phyloP scores from a whole-genome alignment of 345 rosid species.

The Syzygium aromaticum region DNA sequence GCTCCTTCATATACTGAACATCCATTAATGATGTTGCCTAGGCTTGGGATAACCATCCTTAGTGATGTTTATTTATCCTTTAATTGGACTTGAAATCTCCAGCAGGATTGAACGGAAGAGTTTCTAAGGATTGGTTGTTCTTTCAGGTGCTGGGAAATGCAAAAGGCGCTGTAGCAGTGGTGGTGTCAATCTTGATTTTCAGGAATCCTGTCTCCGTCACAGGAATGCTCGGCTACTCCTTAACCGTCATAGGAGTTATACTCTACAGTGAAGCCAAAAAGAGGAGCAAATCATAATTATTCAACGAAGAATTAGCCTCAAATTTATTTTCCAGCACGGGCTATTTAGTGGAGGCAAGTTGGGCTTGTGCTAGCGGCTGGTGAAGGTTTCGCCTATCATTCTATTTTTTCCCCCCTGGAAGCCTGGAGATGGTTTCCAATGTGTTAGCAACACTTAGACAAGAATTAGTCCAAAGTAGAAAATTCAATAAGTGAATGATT shows the following conservation, averaged over 20 bases:
- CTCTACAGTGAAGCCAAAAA: constrained; percentile 99
- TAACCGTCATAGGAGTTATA: constrained; percentile 89
- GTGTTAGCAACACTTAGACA: constrained; percentile 34
- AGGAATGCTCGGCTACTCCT: constrained; percentile 91
- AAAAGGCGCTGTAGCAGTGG: constrained; percentile 98
- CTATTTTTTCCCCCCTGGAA: constrained; percentile 18
- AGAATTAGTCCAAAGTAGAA: constrained; percentile 26
- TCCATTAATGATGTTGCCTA: background rate
- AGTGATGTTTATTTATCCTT: background rate
- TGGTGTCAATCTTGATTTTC: constrained; percentile 88
- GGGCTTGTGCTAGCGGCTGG: background rate
- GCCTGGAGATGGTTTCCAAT: constrained; percentile 23
- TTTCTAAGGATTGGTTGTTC: background rate
- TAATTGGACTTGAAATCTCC: background rate
- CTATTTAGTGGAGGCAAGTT: background rate
- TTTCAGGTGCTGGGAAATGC: constrained; percentile 95
- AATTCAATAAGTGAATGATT: constrained; percentile 30
- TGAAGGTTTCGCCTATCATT: background rate
- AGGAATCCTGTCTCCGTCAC: constrained; percentile 96
- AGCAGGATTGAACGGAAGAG: background rate
- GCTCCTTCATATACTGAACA: background rate
- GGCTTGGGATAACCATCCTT: background rate
- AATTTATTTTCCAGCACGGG: background rate
- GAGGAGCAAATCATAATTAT: constrained; percentile 48
- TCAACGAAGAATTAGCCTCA: background rate